These are phyloP conservation scores for Tylopilus orsonianus DNA, from an alignment of 1,284 basidiomycete species.

Conservation along the genomic window DNA sequence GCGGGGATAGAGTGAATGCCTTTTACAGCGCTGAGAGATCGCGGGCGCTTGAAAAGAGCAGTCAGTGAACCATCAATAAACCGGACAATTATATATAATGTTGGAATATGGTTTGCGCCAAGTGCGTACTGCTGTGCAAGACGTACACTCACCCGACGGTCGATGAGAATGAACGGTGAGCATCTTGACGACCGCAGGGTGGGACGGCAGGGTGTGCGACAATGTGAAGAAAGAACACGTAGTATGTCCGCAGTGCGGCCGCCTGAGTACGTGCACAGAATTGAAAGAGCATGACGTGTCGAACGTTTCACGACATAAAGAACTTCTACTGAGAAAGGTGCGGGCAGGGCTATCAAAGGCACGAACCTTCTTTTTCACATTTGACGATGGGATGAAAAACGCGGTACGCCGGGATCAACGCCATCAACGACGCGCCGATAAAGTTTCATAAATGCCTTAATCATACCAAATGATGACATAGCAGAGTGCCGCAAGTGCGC, in stretches of 20 bases:
- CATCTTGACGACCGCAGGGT: constrained; percentile 2
- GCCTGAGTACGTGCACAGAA: constrained; percentile 9
- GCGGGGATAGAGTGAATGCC: constrained; percentile 1
- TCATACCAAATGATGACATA: constrained; percentile 27
- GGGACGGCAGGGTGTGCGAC: constrained; percentile 1
- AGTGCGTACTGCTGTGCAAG: constrained; percentile 3
- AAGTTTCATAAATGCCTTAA: constrained; percentile 32
- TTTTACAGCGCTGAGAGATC: constrained; percentile 13
- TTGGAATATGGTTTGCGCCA: constrained; percentile 11
- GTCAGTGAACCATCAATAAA: background rate
- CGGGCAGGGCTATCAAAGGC: constrained; percentile 24
- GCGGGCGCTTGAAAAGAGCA: constrained; percentile 4
- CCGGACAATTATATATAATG: constrained; percentile 6
- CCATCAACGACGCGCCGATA: constrained; percentile 30
- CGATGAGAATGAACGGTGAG: background rate
- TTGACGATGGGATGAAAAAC: constrained; percentile 18
- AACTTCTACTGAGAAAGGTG: constrained; percentile 24
- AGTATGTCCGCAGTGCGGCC: constrained; percentile 31
- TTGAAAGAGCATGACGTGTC: constrained; percentile 22
- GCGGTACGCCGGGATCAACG: constrained; percentile 29
- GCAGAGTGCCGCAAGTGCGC: constrained; percentile 16
- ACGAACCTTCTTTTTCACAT: constrained; percentile 29
- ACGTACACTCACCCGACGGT: constrained; percentile 1
- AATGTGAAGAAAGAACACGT: constrained; percentile 4
- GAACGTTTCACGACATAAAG: constrained; percentile 19